A percentile compares a stretch with the other conserved stretches of the same genome.
phyloP scores from a whole-genome alignment of 1,284 basidiomycete species.

The Vanrija sp. region DNA sequence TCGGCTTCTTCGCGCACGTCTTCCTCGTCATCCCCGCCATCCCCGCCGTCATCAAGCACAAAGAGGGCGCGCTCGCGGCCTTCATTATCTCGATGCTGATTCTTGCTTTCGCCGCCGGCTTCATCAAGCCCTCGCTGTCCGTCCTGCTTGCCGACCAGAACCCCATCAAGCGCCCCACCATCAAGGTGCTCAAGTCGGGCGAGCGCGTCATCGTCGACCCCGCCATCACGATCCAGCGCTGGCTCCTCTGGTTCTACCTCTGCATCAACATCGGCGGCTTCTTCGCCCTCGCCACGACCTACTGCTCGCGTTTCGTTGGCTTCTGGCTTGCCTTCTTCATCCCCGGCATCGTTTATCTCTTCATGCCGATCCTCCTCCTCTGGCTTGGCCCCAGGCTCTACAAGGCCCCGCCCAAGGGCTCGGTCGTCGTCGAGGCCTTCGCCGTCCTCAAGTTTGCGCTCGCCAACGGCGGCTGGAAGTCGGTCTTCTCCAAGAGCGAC shows the following conservation, averaged over 20 bases:
- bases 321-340: slow-evolving; percentile 51
- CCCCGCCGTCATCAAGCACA: neutral
- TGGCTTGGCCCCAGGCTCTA: slow-evolving; percentile 47
- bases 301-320: slow-evolving; percentile 41
- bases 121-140: slow-evolving; percentile 35
- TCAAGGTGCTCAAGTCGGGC: slow-evolving; percentile 30
- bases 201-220: slow-evolving; percentile 44
- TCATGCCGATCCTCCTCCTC: slow-evolving; percentile 49
- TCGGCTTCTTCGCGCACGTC: too few relatives aligned
- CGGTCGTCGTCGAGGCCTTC: slow-evolving; percentile 47
- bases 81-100: slow-evolving; percentile 15
- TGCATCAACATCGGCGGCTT: slow-evolving; percentile 47
- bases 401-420: slow-evolving; percentile 51
- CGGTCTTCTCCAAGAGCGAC: slow-evolving; percentile 6
- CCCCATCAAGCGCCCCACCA: slow-evolving; percentile 26
- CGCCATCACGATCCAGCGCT: slow-evolving; percentile 22
- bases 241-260: slow-evolving; percentile 13
- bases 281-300: slow-evolving; percentile 36
- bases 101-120: slow-evolving; percentile 31
- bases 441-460: slow-evolving; percentile 31
- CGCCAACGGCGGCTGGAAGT: slow-evolving; percentile 26
- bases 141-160: slow-evolving; percentile 43
- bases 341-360: slow-evolving; percentile 51
- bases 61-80: neutral
- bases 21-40: too few relatives aligned